Evolutionary conservation across 768 basidiomycete genomes (phyloP).

Genomic region (Termitomyces sp.): DNA sequence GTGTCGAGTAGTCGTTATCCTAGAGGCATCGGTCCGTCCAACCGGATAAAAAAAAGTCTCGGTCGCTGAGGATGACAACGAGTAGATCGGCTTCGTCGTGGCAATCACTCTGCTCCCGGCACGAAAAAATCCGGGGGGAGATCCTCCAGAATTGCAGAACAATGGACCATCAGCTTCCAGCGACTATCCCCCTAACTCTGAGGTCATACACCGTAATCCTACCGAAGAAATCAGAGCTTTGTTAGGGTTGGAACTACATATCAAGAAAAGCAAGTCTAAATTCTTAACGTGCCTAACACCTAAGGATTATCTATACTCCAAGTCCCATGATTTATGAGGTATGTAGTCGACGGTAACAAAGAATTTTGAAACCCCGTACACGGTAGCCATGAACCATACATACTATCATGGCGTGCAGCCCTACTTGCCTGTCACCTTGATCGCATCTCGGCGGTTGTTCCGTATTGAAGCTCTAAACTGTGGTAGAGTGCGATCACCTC

Average conservation of each 20-base stretch:
- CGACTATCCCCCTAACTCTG: conserved; percentile 6
- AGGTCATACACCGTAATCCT: conserved; percentile 14
- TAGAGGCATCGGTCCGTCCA: neutral
- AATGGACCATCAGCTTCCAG: neutral
- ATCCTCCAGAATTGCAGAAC: too few species aligned
- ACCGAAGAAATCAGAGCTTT: conserved; percentile 6
- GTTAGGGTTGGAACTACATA: neutral
- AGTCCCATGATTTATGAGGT: too few species aligned
- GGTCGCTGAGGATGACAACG: neutral
- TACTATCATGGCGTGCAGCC: too few species aligned
- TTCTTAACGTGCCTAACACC: too few species aligned
- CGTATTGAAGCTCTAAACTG: neutral
- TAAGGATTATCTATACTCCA: too few species aligned
- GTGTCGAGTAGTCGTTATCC: neutral
- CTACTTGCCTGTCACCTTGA: neutral
- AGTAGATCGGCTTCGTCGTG: neutral
- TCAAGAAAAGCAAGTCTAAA: too few species aligned
- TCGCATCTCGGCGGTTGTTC: neutral
- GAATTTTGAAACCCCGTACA: too few species aligned
- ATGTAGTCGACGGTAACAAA: too few species aligned
- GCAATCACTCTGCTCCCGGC: neutral
- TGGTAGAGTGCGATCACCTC: neutral
- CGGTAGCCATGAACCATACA: too few species aligned
- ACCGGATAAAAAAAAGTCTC: neutral
- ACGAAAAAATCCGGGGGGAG: too few species aligned